Base-by-base conservation (phyloP, 129 eudicot species). In the Helichrysum umbraculigerum region DNA sequence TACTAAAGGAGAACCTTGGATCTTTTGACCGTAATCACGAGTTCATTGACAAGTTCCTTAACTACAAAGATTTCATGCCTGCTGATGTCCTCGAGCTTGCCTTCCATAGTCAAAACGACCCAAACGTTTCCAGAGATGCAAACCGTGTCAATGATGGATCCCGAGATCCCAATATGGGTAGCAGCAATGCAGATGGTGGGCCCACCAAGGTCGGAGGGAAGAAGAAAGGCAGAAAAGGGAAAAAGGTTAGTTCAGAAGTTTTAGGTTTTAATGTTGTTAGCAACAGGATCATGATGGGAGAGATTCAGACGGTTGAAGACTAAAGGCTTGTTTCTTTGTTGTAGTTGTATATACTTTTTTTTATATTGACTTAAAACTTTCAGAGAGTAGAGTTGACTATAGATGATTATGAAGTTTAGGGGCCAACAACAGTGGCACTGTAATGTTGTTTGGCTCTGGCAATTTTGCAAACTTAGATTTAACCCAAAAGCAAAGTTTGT, bases 241-340 rank as follows among this genome's bases (percentile, higher is more conserved):
- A 94, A 82, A 94, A 94, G 86, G 84, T 94, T 1, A 91, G 89
- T 30, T 82, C 97, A 16, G 82, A 88, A 0, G 97, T 87, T 28
- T 78, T 94, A 80, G 98, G 98, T 28, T 94, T 94, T 76, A 94
- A 86, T n/a, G 97, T 94, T 6, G 97, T 94, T 34, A 94, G 98
- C 86, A 94, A 91, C 93, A 80, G 98, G 78, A 94, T 94, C 61
- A 90, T 94, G 98, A 91, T 91, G 98, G 98, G 98, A 17, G 98
- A 94, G 89, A 94, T 94, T 65, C 93, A 94, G 81, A 78, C 86
- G 3, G 70, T 87, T 17, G 98, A 91, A 8, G 98, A 94, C 59
- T 65, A 51, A 47, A 19, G n/a, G 71, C 28, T 67, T 37, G 54
- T 37, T 72, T 54, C 47, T 41, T 72, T 42, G 3, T 66, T 64